phyloP scores from a whole-genome alignment of 2,329 filamentous ascomycete genomes.

The Ophiostoma ulmi region DNA sequence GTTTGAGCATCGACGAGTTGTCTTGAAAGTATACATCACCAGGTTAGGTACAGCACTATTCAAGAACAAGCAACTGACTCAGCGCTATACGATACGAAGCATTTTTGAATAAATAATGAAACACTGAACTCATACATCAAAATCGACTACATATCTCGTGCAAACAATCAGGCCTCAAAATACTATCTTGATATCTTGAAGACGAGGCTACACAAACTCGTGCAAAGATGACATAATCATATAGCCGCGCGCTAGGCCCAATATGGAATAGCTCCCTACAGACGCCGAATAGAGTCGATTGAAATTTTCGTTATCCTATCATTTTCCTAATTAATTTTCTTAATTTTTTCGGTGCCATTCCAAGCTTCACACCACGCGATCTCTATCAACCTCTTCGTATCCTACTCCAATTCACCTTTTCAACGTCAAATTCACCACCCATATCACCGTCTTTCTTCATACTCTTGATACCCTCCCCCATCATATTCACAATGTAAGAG shows the following conservation, averaged over 20 bases:
- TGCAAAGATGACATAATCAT: not conserved
- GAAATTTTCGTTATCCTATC: conserved; percentile 10
- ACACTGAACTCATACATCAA: too few species aligned
- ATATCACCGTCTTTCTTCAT: not conserved
- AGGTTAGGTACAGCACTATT: too few species aligned
- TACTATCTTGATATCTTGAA: not conserved
- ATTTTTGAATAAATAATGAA: too few species aligned
- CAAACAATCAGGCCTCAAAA: not conserved
- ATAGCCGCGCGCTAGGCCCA: not conserved
- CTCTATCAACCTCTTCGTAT: not conserved
- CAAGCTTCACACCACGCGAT: conserved; percentile 8
- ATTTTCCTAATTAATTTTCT: not conserved
- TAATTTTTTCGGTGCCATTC: not conserved
- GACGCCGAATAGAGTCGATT: not conserved
- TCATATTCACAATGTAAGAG: conserved; percentile 11
- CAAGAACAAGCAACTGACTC: too few species aligned
- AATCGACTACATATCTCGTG: too few species aligned
- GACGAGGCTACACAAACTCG: not conserved
- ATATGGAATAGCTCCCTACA: not conserved
- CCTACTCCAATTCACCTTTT: not conserved
- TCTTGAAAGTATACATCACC: too few species aligned
- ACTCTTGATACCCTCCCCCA: not conserved
- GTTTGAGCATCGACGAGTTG: too few species aligned
- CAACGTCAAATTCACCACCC: not conserved
- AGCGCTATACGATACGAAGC: too few species aligned